phyloP scores from a whole-genome alignment of 805 yeast genomes.

The Ogataea thermomethanolica region DNA sequence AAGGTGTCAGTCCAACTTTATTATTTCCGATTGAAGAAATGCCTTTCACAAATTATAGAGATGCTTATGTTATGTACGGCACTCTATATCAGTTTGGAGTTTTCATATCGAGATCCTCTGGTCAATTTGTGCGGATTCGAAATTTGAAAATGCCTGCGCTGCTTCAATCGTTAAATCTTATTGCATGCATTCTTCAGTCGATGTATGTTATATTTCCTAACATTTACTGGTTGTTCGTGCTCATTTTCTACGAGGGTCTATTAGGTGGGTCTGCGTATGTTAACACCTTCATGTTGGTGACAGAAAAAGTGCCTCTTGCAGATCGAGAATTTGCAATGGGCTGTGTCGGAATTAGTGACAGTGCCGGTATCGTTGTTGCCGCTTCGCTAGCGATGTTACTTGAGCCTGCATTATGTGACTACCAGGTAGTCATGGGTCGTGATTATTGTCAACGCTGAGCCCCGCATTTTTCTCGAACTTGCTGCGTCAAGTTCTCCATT shows the following conservation, averaged over 20 bases:
- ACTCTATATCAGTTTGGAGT: constrained; percentile 91
- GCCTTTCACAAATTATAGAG: constrained; percentile 72
- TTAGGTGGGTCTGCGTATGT: constrained; percentile 90
- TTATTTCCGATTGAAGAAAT: constrained; percentile 68
- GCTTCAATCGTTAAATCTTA: constrained; percentile 64
- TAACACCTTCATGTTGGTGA: constrained; percentile 77
- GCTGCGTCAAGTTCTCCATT: constrained; percentile 49
- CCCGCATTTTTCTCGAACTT: constrained; percentile 24
- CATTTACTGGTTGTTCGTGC: constrained; percentile 56
- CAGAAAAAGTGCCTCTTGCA: constrained; percentile 48
- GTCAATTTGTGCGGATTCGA: constrained; percentile 56
- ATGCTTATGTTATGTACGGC: constrained; percentile 87
- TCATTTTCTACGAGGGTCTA: constrained; percentile 83
- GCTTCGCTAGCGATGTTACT: constrained; percentile 71
- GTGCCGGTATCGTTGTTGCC: constrained; percentile 79
- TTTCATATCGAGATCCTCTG: constrained; percentile 84
- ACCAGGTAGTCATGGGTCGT: constrained; percentile 68
- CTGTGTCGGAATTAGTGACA: constrained; percentile 78
- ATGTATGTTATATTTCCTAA: constrained; percentile 51
- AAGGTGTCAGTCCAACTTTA: constrained; percentile 86
- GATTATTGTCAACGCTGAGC: constrained; percentile 63
- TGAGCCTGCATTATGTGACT: constrained; percentile 68
- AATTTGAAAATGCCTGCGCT: constrained; percentile 58
- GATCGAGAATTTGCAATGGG: constrained; percentile 80
- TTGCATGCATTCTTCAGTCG: constrained; percentile 61